Evolutionary conservation across 1,284 basidiomycete species (phyloP).

Genomic region (Filobasidium uniguttulatum): DNA sequence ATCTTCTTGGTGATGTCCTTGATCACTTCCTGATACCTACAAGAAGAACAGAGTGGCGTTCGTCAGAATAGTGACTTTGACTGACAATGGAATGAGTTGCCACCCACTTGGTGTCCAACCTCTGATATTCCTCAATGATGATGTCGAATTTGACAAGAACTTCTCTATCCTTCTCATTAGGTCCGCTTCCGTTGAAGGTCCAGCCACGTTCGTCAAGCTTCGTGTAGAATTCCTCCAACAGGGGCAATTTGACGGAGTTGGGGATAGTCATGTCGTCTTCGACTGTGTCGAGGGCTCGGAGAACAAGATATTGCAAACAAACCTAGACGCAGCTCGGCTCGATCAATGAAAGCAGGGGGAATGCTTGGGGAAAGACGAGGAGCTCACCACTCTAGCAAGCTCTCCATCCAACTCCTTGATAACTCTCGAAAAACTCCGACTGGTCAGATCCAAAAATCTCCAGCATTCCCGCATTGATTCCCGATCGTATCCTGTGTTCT

Average conservation of each 20-base stretch:
- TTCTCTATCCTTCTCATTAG: constrained; percentile 78
- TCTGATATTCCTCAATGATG: constrained; percentile 69
- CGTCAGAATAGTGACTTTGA: no score
- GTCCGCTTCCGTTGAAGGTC: constrained; percentile 71
- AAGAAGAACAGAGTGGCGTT: not conserved
- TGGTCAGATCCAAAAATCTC: constrained; percentile 77
- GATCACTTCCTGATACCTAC: constrained; percentile 68
- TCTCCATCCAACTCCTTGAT: constrained; percentile 96
- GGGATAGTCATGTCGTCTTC: constrained; percentile 98
- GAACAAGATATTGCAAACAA: constrained; percentile 87
- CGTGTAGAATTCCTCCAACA: constrained; percentile 72
- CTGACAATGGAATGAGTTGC: no score
- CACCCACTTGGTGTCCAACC: constrained; percentile 51
- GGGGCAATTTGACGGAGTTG: constrained; percentile 68
- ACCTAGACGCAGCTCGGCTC: constrained; percentile 44
- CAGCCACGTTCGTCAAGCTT: constrained; percentile 73
- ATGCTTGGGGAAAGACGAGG: not conserved
- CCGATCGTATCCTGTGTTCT: constrained; percentile 68
- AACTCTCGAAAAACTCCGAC: constrained; percentile 80
- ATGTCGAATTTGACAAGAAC: constrained; percentile 75
- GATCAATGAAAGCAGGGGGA: not conserved
- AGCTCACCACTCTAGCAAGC: constrained; percentile 71
- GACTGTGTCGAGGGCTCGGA: constrained; percentile 86
- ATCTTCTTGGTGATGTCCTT: constrained; percentile 71
- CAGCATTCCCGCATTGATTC: constrained; percentile 77